Evolutionary conservation across 768 basidiomycete species (phyloP).

Genomic region (Psilocybe azurescens): DNA sequence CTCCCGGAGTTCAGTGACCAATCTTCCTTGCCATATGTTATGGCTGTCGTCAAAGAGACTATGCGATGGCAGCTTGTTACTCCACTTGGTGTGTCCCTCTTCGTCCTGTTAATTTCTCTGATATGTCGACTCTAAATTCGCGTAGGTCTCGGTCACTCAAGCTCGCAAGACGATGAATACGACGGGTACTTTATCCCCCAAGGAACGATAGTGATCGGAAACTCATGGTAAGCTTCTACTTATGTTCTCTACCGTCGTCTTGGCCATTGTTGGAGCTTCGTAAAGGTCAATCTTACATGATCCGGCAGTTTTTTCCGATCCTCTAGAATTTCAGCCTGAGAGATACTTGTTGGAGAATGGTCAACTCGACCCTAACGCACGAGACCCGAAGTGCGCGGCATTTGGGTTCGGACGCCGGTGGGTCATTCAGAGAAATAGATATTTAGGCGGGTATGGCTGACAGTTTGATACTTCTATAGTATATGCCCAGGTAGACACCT

Average conservation of each 20-base stretch:
- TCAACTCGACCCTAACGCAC: slow-evolving; percentile 14
- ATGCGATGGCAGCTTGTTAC: slow-evolving; percentile 15
- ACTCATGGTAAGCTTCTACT: slow-evolving; percentile 30
- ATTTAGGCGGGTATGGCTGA: not conserved
- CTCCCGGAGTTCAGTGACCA: slow-evolving; percentile 36
- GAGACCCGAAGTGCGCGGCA: slow-evolving; percentile 16
- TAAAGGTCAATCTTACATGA: slow-evolving; percentile 42
- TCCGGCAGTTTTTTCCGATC: slow-evolving; percentile 34
- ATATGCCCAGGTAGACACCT: slow-evolving; percentile 18
- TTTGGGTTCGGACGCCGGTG: slow-evolving; percentile 31
- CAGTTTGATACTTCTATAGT: slow-evolving; percentile 1
- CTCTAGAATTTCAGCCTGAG: slow-evolving; percentile 34
- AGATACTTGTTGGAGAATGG: slow-evolving; percentile 30
- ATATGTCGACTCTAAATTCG: not conserved
- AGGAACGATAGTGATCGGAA: slow-evolving; percentile 34
- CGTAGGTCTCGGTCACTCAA: slow-evolving; percentile 30
- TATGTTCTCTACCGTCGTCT: no score
- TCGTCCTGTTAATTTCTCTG: not conserved
- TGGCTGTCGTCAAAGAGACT: slow-evolving; percentile 18
- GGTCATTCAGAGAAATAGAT: not conserved
- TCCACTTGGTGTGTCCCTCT: slow-evolving; percentile 24
- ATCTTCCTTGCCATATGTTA: slow-evolving; percentile 31
- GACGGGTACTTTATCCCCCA: slow-evolving; percentile 39
- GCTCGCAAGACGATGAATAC: slow-evolving; percentile 35
- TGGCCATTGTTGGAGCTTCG: slow-evolving; percentile 1